phyloP scores from a whole-genome alignment of 2,329 filamentous ascomycete genomes.

The Annulohypoxylon truncatum region DNA sequence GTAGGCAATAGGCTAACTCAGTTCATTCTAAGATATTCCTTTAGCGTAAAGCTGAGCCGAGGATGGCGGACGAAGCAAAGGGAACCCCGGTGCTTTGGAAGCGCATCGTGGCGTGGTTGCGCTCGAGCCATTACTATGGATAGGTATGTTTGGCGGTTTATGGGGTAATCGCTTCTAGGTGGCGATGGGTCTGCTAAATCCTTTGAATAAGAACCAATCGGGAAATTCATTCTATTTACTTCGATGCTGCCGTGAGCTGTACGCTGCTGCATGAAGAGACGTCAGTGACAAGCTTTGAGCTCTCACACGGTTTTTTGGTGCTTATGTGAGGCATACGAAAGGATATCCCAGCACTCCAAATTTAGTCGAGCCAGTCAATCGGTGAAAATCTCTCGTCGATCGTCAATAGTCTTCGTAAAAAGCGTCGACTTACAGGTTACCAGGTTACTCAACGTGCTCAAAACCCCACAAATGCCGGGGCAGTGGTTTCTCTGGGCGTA shows the following conservation, averaged over 20 bases:
- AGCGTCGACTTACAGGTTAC: slow-evolving; percentile 11
- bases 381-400: slow-evolving; percentile 4
- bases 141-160: slow-evolving; percentile 12
- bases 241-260: neutral
- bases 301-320: slow-evolving; percentile 12
- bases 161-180: slow-evolving; percentile 19
- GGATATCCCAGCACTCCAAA: slow-evolving; percentile 22
- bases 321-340: slow-evolving; percentile 33
- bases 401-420: slow-evolving; percentile 18
- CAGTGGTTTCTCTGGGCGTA: slow-evolving; percentile 14
- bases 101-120: slow-evolving; percentile 14
- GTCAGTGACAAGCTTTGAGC: neutral
- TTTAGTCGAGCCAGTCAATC: slow-evolving; percentile 26
- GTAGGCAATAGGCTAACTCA: neutral
- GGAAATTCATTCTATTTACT: slow-evolving; percentile 6
- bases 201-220: slow-evolving; percentile 24
- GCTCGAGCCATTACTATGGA: slow-evolving; percentile 18
- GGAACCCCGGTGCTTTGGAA: neutral
- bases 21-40: neutral
- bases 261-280: neutral
- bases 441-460: slow-evolving; percentile 14
- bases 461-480: slow-evolving; percentile 23
- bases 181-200: slow-evolving; percentile 1
- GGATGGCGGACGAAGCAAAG: neutral
- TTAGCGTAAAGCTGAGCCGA: neutral